Conservation (phyloP, 495 filamentous ascomycete genomes). For the Coniosporium apollinis region DNA sequence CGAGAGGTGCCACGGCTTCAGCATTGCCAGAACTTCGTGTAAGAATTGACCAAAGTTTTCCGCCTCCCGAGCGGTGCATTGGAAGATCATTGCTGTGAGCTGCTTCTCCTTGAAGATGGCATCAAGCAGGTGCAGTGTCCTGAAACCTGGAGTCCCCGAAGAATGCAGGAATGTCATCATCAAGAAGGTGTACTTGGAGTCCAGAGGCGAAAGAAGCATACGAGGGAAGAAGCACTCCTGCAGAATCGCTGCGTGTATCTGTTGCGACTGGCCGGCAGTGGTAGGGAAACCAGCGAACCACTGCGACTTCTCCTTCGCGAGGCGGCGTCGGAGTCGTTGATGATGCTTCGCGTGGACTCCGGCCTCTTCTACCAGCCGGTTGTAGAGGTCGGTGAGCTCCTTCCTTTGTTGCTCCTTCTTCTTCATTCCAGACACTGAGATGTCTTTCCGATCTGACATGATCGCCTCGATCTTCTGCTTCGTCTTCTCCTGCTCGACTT, state of each 20-base stretch:
- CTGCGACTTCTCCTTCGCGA: constrained; percentile 58
- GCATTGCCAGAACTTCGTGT: constrained; percentile 57
- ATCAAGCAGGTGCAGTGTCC: constrained; percentile 68
- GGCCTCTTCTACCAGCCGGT: constrained; percentile 51
- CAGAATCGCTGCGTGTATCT: constrained; percentile 55
- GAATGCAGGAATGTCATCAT: constrained; percentile 76
- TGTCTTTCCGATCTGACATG: constrained; percentile 53
- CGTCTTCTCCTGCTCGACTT: constrained; percentile 46
- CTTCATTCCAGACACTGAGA: constrained; percentile 41
- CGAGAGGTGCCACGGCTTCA: constrained; percentile 70
- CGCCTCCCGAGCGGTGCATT: constrained; percentile 75
- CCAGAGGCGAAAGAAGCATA: constrained; percentile 62
- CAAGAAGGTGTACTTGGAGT: constrained; percentile 73
- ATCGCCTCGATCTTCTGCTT: constrained; percentile 42
- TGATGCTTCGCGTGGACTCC: constrained; percentile 49
- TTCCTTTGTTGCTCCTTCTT: constrained; percentile 50
- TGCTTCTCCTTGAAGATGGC: constrained; percentile 67
- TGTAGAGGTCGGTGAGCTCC: constrained; percentile 37
- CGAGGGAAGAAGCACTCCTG: constrained; percentile 86
- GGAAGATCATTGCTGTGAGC: constrained; percentile 64
- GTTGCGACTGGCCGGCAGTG: constrained; percentile 45
- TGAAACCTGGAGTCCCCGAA: constrained; percentile 67
- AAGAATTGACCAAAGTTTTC: constrained; percentile 83
- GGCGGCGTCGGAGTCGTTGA: constrained; percentile 39
- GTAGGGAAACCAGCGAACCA: constrained; percentile 60